Base-by-base conservation (phyloP, 1,139 yeast species). In the Protomyces pachydermus region DNA sequence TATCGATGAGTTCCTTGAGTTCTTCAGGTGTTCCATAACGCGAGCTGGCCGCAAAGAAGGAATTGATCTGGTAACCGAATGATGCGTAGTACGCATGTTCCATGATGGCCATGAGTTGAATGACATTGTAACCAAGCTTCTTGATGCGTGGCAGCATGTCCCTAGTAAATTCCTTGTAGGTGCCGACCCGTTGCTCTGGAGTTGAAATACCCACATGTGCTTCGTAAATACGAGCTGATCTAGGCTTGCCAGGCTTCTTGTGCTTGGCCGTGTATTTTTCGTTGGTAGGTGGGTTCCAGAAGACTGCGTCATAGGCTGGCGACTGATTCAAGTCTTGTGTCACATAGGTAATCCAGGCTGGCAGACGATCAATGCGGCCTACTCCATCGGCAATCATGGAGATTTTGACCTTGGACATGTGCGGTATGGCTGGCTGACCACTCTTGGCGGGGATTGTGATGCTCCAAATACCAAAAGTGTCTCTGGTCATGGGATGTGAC, bases 41-140 rank as follows among this genome's bases (percentile, higher is more conserved):
- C 8, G 97, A 91, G 53, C 95, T 86, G 35, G 83, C 81, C 0
- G 98, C 98, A 74, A 89, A 93, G 73, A 91, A 93, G 67, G 87
- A 88, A 50, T 98, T 91, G 38, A 93, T 86, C 75, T 93, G 98
- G 75, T 93, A 93, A 5, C 98, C 98, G 74, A 93, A 93, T 0
- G 96, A 89, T 1, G 98, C 98, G 74, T 93, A 93, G 75, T 93
- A 93, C 0, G 98, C 98, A 74, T 93, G 98, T 75, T 93, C 98
- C 98, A 93, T 93, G 60, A 93, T 82, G 0, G 98, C 97, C 98
- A 93, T 93, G 72, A 93, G 80, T 76, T 93, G 98, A 70, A 93
- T 87, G 6, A 96, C 86, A 73, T 93, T 90, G 75, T 93, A 93
- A 28, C 97, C 98, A 68, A 91, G 80, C 68, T 85, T 82, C 71